Percentiles rank a stretch among this genome's conserved stretches.
Evolutionary conservation across 306 rosid species (phyloP).

Genomic region (Vicia villosa): DNA sequence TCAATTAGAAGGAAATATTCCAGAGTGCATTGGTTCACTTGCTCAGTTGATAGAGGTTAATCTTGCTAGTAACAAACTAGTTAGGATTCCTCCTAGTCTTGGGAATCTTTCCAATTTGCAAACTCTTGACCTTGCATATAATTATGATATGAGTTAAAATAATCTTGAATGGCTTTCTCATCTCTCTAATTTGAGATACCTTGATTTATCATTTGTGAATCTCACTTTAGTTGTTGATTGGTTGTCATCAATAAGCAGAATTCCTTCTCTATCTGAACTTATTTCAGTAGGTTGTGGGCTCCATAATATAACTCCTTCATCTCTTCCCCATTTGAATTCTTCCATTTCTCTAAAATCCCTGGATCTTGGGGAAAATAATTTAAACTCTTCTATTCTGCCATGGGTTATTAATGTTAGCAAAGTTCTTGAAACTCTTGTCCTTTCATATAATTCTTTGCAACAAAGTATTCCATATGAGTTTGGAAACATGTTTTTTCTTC

Average conservation of each 20-base stretch:
- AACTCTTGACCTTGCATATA: background rate
- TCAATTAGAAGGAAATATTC: slow-evolving; percentile 2
- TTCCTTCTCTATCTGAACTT: slow-evolving; percentile 16
- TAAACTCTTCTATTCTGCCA: background rate
- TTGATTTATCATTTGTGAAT: background rate
- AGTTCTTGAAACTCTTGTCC: background rate
- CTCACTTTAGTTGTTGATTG: slow-evolving; percentile 20
- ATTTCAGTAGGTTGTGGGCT: background rate
- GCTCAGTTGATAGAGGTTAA: background rate
- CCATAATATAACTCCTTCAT: background rate
- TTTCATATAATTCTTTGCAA: too few relatives aligned
- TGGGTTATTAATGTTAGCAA: slow-evolving; percentile 34
- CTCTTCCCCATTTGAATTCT: slow-evolving; percentile 9
- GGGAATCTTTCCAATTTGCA: slow-evolving; percentile 33
- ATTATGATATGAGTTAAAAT: accelerated
- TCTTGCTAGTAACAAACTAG: background rate
- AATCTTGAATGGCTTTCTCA: slow-evolving; percentile 39
- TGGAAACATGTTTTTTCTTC: too few relatives aligned
- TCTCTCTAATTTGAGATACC: slow-evolving; percentile 32
- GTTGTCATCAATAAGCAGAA: slow-evolving; percentile 6
- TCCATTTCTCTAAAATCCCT: slow-evolving; percentile 24
- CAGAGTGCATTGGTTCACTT: slow-evolving; percentile 43
- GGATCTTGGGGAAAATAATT: background rate
- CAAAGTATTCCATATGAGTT: too few relatives aligned
- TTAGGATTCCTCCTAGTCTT: slow-evolving; percentile 10